These are phyloP conservation scores for Pythium plurisporium DNA, from an alignment of 352 stramenopile species.

Conservation along the genomic window DNA sequence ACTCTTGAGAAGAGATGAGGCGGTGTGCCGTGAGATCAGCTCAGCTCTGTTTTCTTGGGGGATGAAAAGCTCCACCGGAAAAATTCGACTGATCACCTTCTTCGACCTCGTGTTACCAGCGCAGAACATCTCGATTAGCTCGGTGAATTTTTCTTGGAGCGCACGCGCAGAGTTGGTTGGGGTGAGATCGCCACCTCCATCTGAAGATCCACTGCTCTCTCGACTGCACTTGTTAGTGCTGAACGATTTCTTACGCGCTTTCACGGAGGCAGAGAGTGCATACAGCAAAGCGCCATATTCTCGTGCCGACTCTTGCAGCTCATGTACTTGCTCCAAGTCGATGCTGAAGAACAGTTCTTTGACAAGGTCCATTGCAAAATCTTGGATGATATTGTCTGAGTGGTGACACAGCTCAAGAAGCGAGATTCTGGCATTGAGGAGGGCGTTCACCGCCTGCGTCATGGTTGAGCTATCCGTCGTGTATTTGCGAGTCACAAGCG, in stretches of 20 bases:
- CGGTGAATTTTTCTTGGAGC: conserved; percentile 48
- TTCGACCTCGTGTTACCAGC: conserved; percentile 75
- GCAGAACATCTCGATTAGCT: conserved; percentile 81
- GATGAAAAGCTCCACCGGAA: conserved; percentile 80
- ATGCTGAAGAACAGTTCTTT: conserved; percentile 72
- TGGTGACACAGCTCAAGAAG: conserved; percentile 72
- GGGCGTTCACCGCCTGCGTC: conserved; percentile 50
- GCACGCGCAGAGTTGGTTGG: conserved; percentile 32
- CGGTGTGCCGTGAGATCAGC: conserved; percentile 54
- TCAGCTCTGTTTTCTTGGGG: conserved; percentile 47
- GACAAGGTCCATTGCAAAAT: conserved; percentile 60
- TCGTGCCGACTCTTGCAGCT: conserved; percentile 71
- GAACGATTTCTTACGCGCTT: conserved; percentile 21
- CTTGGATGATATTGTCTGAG: conserved; percentile 32
- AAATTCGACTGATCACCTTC: conserved; percentile 71
- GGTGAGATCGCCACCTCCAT: conserved; percentile 28
- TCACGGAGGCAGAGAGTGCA: conserved; percentile 46
- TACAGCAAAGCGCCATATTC: conserved; percentile 77
- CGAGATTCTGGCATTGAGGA: conserved; percentile 65
- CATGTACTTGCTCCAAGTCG: conserved; percentile 69
- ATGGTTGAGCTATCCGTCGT: conserved; percentile 54
- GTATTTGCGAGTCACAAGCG: conserved; percentile 44
- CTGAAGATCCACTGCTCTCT: conserved; percentile 7
- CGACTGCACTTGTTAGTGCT: conserved; percentile 5
- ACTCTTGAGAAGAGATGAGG: conserved; percentile 35